A percentile compares a stretch with the other conserved stretches of the same genome.
Evolutionary conservation across 805 yeast species (phyloP).

Genomic region (Metschnikowia matae): DNA sequence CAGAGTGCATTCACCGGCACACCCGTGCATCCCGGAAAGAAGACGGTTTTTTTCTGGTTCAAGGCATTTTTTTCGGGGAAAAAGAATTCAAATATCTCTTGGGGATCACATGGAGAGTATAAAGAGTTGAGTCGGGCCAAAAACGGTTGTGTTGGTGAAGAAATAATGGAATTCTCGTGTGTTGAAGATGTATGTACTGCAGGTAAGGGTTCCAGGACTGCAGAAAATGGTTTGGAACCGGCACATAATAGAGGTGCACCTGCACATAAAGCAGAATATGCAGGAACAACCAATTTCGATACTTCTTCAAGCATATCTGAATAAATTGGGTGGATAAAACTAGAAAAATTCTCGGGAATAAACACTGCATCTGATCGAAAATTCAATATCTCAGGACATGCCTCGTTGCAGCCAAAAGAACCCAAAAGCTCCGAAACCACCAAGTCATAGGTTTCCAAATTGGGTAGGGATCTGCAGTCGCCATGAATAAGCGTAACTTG

Average conservation of each 20-base stretch:
- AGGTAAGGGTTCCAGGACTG: too few relatives aligned
- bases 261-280: not conserved
- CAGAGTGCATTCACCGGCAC: slow-evolving; percentile 54
- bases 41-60: not conserved
- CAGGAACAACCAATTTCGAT: not conserved
- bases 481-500: slow-evolving; percentile 47
- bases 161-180: too few relatives aligned
- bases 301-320: slow-evolving; percentile 42
- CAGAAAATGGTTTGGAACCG: too few relatives aligned
- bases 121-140: slow-evolving; percentile 10
- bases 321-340: slow-evolving; percentile 67
- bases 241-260: too few relatives aligned
- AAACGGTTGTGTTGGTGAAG: too few relatives aligned
- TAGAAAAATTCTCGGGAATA: slow-evolving; percentile 48
- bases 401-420: slow-evolving; percentile 89
- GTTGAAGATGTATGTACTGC: too few relatives aligned
- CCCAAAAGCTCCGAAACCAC: slow-evolving; percentile 82
- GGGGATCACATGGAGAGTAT: slow-evolving; percentile 29
- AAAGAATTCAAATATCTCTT: slow-evolving; percentile 58
- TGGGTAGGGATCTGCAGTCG: slow-evolving; percentile 49
- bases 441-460: slow-evolving; percentile 40
- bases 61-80: slow-evolving; percentile 44
- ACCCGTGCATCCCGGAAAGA: slow-evolving; percentile 32
- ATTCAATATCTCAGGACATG: slow-evolving; percentile 70
- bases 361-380: slow-evolving; percentile 40